Base-by-base conservation (phyloP, 805 yeast species). In the Yarrowia bubula region DNA sequence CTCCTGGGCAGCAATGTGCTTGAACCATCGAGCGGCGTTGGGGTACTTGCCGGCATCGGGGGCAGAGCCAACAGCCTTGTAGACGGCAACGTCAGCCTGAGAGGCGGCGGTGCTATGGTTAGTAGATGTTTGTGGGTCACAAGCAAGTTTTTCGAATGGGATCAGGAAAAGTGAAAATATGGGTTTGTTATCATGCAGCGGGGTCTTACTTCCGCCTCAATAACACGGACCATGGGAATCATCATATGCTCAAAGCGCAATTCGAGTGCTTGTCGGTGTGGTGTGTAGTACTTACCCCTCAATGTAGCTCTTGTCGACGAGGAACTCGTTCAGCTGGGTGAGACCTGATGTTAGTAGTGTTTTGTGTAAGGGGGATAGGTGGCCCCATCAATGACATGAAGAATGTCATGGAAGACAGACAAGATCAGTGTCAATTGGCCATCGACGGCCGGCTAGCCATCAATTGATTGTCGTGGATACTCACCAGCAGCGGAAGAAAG, bases 11-110 rank as follows among this genome's bases (percentile, higher is more conserved):
- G 96, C 95, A 77, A 93, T 89, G 89, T 93, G 98, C 88, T 90
- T 90, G 86, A 89, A 91, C 98, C 98, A 95, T 86, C 98, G 92
- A 78, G 97, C 82, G 78, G 92, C 92, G 80, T 89, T 87, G 80
- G 98, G 97, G 90, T 81, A 93, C 80, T 84, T 92, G 92, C 89
- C 71, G 58, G 76, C 75, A 62, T 75, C 78, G 61, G 79, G 78
- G 65, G 71, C 74, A 87, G 74, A 63, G 66, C 75, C 79, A 41
- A 79, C 93, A 81, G 97, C 92, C 85, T 90, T 86, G 93, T 87
- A 93, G 75, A 85, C 91, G 74, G 92, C 79, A 70, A 89, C 98
- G 78, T 93, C 98, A 78, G 97, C 97, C 83, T 91, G 97, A 75
- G 98, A 82, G 71, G 97, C 96, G 15, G 64, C 13, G 35, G 18